These are phyloP conservation scores for Xanthoconium purpureum DNA, from an alignment of 768 basidiomycete species.

Conservation along the genomic window DNA sequence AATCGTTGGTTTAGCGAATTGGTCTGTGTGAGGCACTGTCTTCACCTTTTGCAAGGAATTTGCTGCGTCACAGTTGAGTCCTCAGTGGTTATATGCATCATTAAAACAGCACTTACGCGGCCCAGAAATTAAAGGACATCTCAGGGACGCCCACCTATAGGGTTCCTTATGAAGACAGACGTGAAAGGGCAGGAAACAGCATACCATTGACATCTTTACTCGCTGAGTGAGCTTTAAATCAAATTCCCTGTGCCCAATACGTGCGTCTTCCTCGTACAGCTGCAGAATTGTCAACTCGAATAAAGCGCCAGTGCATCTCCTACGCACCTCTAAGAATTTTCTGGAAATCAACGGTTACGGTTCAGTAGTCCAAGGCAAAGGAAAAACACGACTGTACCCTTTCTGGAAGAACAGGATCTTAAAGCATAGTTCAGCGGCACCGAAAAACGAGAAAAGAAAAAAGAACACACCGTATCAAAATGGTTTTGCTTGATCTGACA, in stretches of 20 bases:
- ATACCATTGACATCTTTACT: slow-evolving; percentile 99
- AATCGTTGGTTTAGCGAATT: neutral
- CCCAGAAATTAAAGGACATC: slow-evolving; percentile 89
- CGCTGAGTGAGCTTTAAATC: slow-evolving; percentile 88
- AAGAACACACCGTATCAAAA: slow-evolving; percentile 74
- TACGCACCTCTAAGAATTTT: slow-evolving; percentile 73
- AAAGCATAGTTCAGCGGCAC: slow-evolving; percentile 8
- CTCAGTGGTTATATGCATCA: slow-evolving; percentile 1
- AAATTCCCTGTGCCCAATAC: slow-evolving; percentile 90
- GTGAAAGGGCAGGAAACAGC: slow-evolving; percentile 5
- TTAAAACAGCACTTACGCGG: slow-evolving; percentile 54
- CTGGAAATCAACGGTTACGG: slow-evolving; percentile 37
- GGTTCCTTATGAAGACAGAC: neutral
- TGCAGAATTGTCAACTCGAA: slow-evolving; percentile 6
- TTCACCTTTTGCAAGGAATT: slow-evolving; percentile 69
- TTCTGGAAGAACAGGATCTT: slow-evolving; percentile 97
- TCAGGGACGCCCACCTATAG: slow-evolving; percentile 91
- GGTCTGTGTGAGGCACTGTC: neutral
- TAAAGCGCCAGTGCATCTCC: neutral
- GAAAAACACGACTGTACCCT: slow-evolving; percentile 52
- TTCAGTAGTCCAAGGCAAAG: neutral
- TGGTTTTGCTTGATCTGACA: slow-evolving; percentile 93
- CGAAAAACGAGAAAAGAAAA: slow-evolving; percentile 8
- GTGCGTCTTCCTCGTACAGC: slow-evolving; percentile 96
- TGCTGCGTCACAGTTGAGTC: slow-evolving; percentile 39